Base-by-base conservation (phyloP, 1,284 basidiomycete genomes). In the Ganoderma lucidum region DNA sequence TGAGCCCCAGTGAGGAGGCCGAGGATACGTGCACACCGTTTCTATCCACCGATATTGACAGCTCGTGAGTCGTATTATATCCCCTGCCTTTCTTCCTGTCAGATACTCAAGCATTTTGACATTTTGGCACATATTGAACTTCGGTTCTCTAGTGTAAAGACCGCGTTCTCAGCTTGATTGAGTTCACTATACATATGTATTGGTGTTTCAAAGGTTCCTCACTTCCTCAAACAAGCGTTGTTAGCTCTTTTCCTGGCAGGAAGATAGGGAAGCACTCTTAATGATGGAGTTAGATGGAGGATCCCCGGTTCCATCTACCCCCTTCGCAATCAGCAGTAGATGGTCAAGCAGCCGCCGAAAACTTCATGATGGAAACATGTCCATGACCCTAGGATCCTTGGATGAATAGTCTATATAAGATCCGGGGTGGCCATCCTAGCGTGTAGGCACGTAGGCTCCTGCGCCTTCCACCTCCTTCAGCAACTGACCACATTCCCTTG, bases 401-500 rank as follows among this genome's bases (percentile, higher is more conserved):
- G 2, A 32, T 56, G 30, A 17, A 28, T 8, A 10, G 15, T 23
- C 30, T 32, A 35, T 56, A 32, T 56, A 35, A 56, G 53, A 19
- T 15, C 30, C 53, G 6, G 8, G 30, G 30, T 6, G 53, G 30
- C 53, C 15, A 32, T 9, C 6, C 53, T 3, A 19, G 9, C 32
- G 10, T 1, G 35, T 35, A 35, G 35, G 35, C 35, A 23, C 30
- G 19, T 3, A 59, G 56, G 19, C 35, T 17, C 56, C 8, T 17
- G 35, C n/a, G 30, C 19, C 30, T 6, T 56, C 32, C 55, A 2
- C 32, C 39, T 23, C 39, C 37, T n/a, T 28, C 39, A 23, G 59
- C 35, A 61, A 37, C 59, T 3, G n/a, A 2, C 39, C 59, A 61
- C 59, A 61, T 10, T 61, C 37, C 32, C 41, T 63, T 39, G 30